phyloP scores from a whole-genome alignment of 805 yeast species.

The Grigorovia jiainica region DNA sequence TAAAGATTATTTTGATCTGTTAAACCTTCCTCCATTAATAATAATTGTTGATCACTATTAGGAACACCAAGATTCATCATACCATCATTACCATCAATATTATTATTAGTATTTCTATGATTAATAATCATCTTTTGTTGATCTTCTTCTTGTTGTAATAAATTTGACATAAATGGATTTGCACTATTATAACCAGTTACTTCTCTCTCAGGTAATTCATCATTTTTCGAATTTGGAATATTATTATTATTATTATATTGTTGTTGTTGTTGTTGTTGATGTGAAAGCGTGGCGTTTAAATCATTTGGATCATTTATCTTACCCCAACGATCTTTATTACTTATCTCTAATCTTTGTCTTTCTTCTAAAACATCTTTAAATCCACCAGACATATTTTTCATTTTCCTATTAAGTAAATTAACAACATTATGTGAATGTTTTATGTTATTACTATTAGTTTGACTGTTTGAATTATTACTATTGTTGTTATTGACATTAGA shows the following conservation, averaged over 20 bases:
- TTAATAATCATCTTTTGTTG: slow-evolving; percentile 3
- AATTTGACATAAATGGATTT: slow-evolving; percentile 33
- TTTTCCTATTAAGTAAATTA: slow-evolving; percentile 75
- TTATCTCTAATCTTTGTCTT: slow-evolving; percentile 75
- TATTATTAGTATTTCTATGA: slow-evolving; percentile 1
- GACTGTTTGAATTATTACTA: slow-evolving; percentile 1
- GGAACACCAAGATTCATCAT: slow-evolving; percentile 52
- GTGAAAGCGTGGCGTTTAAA: background rate
- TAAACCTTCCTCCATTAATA: slow-evolving; percentile 73
- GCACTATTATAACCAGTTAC: slow-evolving; percentile 24
- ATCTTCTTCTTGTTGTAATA: slow-evolving; percentile 15
- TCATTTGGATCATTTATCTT: slow-evolving; percentile 43
- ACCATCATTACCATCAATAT: slow-evolving; percentile 13
- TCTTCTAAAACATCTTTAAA: slow-evolving; percentile 83
- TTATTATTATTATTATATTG: slow-evolving; percentile 5
- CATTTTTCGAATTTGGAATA: background rate
- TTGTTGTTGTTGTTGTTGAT: slow-evolving; percentile 1
- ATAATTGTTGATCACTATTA: slow-evolving; percentile 53
- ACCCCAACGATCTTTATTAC: slow-evolving; percentile 72
- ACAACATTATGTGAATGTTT: slow-evolving; percentile 78
- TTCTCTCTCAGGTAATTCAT: background rate
- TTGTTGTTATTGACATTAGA: slow-evolving; percentile 1
- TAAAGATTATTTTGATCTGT: slow-evolving; percentile 41
- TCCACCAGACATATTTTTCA: slow-evolving; percentile 86
- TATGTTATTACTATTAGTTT: background rate